These are phyloP conservation scores for Phialophora verrucosa DNA, from an alignment of 2,329 filamentous ascomycete genomes.

Conservation along the genomic window DNA sequence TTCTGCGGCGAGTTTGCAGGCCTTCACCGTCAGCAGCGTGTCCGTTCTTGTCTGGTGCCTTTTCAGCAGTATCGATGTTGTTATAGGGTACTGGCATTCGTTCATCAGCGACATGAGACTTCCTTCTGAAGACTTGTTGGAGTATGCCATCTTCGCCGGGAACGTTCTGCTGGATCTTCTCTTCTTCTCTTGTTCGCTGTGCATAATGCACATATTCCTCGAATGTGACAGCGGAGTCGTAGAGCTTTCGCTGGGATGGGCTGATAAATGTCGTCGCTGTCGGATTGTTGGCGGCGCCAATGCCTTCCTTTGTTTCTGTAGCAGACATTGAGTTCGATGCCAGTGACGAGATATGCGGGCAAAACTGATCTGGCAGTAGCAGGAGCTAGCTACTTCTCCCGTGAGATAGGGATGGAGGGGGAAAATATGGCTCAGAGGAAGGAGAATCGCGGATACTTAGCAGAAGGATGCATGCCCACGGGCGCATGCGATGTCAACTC, in stretches of 20 bases:
- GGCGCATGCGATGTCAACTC: neutral
- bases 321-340: constrained; percentile 14
- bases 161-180: constrained; percentile 37
- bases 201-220: constrained; percentile 52
- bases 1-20: constrained; percentile 13
- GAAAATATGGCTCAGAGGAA: neutral
- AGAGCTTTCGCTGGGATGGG: constrained; percentile 35
- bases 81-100: constrained; percentile 7
- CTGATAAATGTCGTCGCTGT: constrained; percentile 16
- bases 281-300: constrained; percentile 15
- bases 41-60: constrained; percentile 2
- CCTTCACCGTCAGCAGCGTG: neutral
- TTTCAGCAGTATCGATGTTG: constrained; percentile 5
- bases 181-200: constrained; percentile 44
- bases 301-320: constrained; percentile 14
- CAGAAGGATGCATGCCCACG: neutral
- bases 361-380: neutral
- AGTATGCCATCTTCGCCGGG: constrained; percentile 14
- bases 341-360: neutral
- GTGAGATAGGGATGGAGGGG: neutral
- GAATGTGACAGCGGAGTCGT: constrained; percentile 43
- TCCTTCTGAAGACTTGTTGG: constrained; percentile 25
- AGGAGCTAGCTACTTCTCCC: neutral
- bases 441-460: neutral
- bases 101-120: neutral